phyloP scores from a whole-genome alignment of 1,284 basidiomycete species.

The Heterobasidion annosum region DNA sequence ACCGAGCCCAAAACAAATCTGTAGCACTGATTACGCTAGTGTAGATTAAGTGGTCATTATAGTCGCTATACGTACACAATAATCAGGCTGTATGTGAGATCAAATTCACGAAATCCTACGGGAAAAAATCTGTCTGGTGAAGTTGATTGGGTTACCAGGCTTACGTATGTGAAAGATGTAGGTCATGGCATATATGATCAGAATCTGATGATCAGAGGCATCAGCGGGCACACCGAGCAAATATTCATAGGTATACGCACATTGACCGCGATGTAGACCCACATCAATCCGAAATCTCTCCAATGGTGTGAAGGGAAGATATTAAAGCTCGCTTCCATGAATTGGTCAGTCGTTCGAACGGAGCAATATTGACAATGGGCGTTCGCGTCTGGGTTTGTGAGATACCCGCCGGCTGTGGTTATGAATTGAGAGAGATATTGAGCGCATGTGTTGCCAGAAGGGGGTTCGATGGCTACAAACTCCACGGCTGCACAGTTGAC shows the following conservation, averaged over 20 bases:
- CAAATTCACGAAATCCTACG: no score
- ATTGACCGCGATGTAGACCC: slow-evolving; percentile 59
- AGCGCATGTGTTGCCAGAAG: slow-evolving; percentile 52
- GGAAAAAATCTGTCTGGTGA: no score
- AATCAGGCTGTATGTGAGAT: no score
- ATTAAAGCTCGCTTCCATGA: slow-evolving; percentile 42
- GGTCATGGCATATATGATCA: slow-evolving; percentile 6
- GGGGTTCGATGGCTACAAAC: slow-evolving; percentile 43
- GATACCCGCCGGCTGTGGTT: slow-evolving; percentile 47
- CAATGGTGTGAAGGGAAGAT: slow-evolving; percentile 50
- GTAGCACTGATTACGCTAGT: no score
- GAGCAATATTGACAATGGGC: slow-evolving; percentile 49
- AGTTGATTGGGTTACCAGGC: no score
- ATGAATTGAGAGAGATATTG: slow-evolving; percentile 55
- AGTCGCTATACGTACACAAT: no score
- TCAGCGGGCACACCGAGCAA: not conserved
- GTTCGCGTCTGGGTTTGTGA: slow-evolving; percentile 51
- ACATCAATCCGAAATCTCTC: slow-evolving; percentile 58
- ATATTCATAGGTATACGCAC: slow-evolving; percentile 15
- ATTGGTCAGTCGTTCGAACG: slow-evolving; percentile 42
- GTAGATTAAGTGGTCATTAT: no score
- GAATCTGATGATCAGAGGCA: not conserved
- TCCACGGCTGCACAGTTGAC: slow-evolving; percentile 38
- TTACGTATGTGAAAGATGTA: slow-evolving; percentile 8
- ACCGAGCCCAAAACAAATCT: no score